phyloP scores from a whole-genome alignment of 1,284 basidiomycete genomes.

The Trichosporon sp. region DNA sequence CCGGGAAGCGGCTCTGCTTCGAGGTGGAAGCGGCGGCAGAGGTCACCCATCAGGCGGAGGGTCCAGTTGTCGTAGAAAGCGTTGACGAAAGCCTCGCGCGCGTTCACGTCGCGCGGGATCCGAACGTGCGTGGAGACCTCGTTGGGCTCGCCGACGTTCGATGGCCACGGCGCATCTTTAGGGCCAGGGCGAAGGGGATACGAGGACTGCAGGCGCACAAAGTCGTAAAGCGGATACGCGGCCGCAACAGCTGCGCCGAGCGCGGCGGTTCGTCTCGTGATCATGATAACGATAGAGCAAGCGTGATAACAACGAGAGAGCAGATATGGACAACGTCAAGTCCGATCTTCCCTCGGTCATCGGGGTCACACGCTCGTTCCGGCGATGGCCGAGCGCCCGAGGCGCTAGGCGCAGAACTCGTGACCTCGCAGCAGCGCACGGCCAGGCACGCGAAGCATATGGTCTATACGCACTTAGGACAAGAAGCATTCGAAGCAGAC shows the following conservation, averaged over 20 bases:
- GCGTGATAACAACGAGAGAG: background rate
- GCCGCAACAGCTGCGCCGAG: background rate
- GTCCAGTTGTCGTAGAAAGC: background rate
- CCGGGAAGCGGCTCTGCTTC: background rate
- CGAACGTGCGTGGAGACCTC: background rate
- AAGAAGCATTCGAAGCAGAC: background rate
- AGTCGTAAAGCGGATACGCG: background rate
- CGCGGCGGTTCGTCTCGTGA: background rate
- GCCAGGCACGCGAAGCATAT: background rate
- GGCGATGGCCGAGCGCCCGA: background rate
- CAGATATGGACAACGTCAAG: background rate
- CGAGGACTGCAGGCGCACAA: background rate
- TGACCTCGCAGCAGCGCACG: background rate
- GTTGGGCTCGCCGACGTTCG: background rate
- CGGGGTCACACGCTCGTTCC: background rate
- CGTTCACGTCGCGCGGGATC: background rate
- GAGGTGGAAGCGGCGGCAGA: background rate
- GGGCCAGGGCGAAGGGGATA: background rate
- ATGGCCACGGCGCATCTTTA: background rate
- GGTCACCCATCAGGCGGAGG: background rate
- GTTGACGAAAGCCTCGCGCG: background rate
- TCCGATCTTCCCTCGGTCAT: background rate
- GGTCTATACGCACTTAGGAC: background rate
- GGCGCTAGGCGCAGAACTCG: background rate
- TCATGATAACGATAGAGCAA: background rate